Evolutionary conservation across 352 stramenopile genomes (phyloP).

Genomic region (Thraustochytrium sp.): DNA sequence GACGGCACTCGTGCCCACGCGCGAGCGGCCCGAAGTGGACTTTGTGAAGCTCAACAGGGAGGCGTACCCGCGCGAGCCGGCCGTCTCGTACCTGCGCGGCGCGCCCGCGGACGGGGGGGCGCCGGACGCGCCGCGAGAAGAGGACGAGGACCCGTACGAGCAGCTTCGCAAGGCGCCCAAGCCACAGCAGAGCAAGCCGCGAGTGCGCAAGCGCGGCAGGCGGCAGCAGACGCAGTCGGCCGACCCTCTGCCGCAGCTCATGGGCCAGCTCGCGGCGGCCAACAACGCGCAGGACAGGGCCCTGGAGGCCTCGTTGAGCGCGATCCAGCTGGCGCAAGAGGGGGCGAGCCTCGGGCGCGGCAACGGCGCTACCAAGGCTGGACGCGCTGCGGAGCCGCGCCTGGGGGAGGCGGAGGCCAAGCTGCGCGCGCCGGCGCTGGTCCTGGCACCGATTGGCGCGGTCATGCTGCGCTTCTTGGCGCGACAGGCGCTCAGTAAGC

Average conservation of each 20-base stretch:
- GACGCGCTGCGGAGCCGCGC: neutral
- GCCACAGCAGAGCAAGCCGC: neutral
- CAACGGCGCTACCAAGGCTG: no score
- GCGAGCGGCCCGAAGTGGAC: neutral
- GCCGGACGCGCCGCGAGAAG: neutral
- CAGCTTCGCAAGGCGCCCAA: neutral
- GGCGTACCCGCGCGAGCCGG: neutral
- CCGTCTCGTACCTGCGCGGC: neutral
- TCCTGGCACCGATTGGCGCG: neutral
- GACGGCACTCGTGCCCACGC: neutral
- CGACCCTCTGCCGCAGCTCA: neutral
- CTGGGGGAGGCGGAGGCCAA: neutral
- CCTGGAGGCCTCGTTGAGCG: neutral
- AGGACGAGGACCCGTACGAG: neutral
- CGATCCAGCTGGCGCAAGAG: neutral
- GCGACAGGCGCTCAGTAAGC: neutral
- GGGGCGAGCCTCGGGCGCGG: no score
- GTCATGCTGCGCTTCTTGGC: neutral
- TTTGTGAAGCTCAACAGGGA: neutral
- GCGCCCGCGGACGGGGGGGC: neutral
- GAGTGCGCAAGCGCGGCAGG: neutral
- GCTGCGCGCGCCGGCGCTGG: neutral
- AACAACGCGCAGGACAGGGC: slow-evolving; percentile 15
- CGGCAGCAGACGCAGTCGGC: neutral
- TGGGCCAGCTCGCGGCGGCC: neutral